Evolutionary conservation across 805 yeast genomes (phyloP).

Genomic region (Metschnikowia matae): DNA sequence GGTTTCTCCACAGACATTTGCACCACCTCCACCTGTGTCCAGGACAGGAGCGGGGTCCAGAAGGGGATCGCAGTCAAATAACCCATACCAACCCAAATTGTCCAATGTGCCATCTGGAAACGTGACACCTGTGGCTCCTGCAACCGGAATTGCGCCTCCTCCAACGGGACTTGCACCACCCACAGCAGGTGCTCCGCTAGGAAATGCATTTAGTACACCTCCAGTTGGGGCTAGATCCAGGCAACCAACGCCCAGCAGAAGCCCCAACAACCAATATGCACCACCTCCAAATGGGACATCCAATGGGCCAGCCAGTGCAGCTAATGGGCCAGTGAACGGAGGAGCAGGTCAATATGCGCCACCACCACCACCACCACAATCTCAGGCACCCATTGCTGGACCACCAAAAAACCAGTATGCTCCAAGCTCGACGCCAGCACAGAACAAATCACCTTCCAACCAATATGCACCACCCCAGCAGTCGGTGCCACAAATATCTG

Average conservation of each 20-base stretch:
- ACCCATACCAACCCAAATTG: conserved; percentile 1
- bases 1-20: conserved; percentile 5
- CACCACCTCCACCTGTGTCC: conserved; percentile 6
- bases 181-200: not conserved
- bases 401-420: conserved; percentile 30
- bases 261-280: not conserved
- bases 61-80: conserved; percentile 1
- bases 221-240: not conserved
- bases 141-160: not conserved
- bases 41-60: conserved; percentile 3
- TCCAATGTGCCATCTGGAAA: not conserved
- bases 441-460: not conserved
- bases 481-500: not conserved
- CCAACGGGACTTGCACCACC: not conserved
- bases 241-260: conserved; percentile 5
- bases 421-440: conserved; percentile 14
- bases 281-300: conserved; percentile 1
- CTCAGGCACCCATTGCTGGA: not conserved
- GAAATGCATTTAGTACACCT: not conserved
- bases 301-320: conserved; percentile 12
- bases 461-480: not conserved
- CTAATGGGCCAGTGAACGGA: conserved; percentile 19
- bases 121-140: not conserved
- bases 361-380: conserved; percentile 11
- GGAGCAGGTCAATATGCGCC: conserved; percentile 30